phyloP scores from a whole-genome alignment of 2,329 filamentous ascomycete genomes.

The Chaetomiaceae sp. region DNA sequence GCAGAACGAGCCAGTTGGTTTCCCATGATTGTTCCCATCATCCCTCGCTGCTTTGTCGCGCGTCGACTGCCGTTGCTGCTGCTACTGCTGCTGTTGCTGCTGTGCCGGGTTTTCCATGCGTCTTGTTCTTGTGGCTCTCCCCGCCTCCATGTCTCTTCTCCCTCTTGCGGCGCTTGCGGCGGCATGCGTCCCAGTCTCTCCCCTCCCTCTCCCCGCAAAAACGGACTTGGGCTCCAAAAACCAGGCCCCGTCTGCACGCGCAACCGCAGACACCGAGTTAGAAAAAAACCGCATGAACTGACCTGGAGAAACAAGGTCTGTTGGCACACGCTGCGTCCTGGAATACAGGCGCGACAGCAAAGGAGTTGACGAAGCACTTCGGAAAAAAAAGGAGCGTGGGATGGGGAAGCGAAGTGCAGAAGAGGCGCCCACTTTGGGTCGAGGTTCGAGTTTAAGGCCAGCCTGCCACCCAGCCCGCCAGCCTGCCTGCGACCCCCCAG shows the following conservation, averaged over 20 bases:
- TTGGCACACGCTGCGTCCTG: conserved; percentile 40
- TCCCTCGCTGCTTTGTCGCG: too few species aligned
- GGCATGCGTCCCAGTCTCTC: not conserved
- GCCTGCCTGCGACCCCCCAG: too few species aligned
- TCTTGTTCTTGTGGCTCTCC: too few species aligned
- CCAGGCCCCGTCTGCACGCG: not conserved
- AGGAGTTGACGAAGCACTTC: conserved; percentile 25
- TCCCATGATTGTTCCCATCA: too few species aligned
- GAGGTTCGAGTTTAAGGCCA: conserved; percentile 27
- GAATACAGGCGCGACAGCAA: conserved; percentile 42
- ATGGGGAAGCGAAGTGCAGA: not conserved
- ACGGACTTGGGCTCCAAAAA: conserved; percentile 1
- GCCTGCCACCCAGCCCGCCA: conserved; percentile 14
- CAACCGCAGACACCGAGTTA: conserved; percentile 4
- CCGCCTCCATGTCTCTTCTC: not conserved
- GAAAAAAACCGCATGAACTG: conserved; percentile 21
- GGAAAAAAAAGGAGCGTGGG: conserved; percentile 34
- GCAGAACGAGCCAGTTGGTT: too few species aligned
- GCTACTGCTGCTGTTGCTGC: too few species aligned
- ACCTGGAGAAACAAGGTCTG: conserved; percentile 33
- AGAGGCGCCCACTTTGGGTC: conserved; percentile 19
- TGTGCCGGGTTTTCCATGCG: too few species aligned
- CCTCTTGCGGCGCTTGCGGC: not conserved
- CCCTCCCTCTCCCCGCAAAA: not conserved
- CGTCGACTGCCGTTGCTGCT: too few species aligned